These are phyloP conservation scores for Spathaspora sp. DNA, from an alignment of 1,139 yeast species.

Conservation along the genomic window DNA sequence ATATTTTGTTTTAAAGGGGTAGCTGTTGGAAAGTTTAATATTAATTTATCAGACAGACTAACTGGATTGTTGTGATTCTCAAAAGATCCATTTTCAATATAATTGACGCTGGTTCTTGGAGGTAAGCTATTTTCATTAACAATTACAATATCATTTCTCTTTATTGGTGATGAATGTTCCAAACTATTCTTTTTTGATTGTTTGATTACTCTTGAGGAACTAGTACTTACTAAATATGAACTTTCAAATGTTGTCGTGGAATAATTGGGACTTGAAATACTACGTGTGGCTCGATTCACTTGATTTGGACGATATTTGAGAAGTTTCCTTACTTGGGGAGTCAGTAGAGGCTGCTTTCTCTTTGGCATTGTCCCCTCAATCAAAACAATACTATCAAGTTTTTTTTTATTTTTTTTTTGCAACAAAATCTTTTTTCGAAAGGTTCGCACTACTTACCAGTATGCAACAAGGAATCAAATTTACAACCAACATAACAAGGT, in stretches of 20 bases:
- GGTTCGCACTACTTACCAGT: background rate
- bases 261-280: background rate
- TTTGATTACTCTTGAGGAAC: background rate
- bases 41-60: background rate
- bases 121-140: background rate
- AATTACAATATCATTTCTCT: background rate
- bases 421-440: background rate
- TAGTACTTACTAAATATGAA: background rate
- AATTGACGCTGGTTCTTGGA: background rate
- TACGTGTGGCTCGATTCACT: background rate
- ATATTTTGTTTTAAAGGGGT: background rate
- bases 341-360: background rate
- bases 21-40: background rate
- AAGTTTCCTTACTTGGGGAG: background rate
- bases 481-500: too few relatives aligned
- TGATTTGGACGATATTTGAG: background rate
- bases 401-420: background rate
- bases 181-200: background rate
- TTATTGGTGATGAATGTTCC: background rate
- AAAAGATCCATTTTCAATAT: background rate
- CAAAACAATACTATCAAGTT: background rate
- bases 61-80: background rate
- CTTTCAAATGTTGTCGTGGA: background rate
- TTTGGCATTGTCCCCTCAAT: background rate
- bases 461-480: too few relatives aligned